Evolutionary conservation across 2,329 filamentous ascomycete genomes (phyloP), one percentile per base, ranked within the genome.

Genomic region (Elsinoe perseae): DNA sequence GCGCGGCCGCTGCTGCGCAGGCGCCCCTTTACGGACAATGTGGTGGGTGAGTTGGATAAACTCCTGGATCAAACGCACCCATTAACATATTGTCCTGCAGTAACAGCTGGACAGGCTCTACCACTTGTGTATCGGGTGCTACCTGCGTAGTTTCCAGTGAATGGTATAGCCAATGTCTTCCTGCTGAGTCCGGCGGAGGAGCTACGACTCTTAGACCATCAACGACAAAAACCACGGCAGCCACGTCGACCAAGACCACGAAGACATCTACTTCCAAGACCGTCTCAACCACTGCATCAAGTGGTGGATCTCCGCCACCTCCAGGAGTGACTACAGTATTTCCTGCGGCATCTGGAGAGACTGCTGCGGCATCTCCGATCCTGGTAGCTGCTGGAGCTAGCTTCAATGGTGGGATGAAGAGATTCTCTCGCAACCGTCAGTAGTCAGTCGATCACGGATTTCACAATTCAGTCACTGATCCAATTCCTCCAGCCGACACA

Each of bases 351-450:
- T 48, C 43, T n/a, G 43, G 43, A 10, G 43, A 48, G 43, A 48
- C 21, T 27, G 43, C 43, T 25, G 43, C 43, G 14, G 21, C 43
- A 5, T 27, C 43, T 23, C 43, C 43, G 20, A 48, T 48, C 18
- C 23, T 48, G 2, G 43, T 48, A 2, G 21, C 43, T n/a, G 43
- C 43, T 30, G 43, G 43, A 3, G 43, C 23, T 10, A 27, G 61
- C 28, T 74, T 75, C 46, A 75, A 77, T 59, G 75, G 75, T 38
- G 70, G 66, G 8, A 75, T 77, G 73, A 68, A 70, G 61, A 66
- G 68, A 32, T 77, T 48, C 43, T 48, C 43, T 48, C 43, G 43
- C 23, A 30, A 48, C 12, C 43, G 43, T 48, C 5, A 16, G 43
- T 48, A 28, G 20, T n/a, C 23, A 10, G 20, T n/a, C n/a, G n/a